Evolutionary conservation across 768 basidiomycete genomes (phyloP).

Genomic region (Coprinopsis sp.): DNA sequence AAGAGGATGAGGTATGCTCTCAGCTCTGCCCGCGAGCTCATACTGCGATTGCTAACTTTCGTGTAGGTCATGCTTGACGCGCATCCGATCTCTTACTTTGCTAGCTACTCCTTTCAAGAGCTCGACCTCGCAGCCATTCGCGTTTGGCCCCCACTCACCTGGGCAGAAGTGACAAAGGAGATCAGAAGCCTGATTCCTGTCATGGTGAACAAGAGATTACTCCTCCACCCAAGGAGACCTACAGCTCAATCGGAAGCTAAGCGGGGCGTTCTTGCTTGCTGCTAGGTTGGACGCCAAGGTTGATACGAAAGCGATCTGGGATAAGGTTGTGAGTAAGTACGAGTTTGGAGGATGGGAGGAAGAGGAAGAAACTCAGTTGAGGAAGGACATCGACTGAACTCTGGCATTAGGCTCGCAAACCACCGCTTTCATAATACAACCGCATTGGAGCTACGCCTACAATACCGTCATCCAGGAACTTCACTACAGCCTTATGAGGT

Average conservation of each 20-base stretch:
- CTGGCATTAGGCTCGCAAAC: no score
- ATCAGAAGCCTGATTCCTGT: slow-evolving; percentile 84
- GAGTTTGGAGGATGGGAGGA: slow-evolving; percentile 17
- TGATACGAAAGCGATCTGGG: slow-evolving; percentile 74
- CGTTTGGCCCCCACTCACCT: slow-evolving; percentile 67
- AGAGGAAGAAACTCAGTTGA: neutral
- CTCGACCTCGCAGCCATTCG: slow-evolving; percentile 62
- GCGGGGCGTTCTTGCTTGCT: slow-evolving; percentile 77
- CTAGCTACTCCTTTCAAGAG: slow-evolving; percentile 82
- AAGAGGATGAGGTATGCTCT: slow-evolving; percentile 69
- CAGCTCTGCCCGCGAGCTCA: neutral
- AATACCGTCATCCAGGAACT: no score
- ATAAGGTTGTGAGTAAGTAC: slow-evolving; percentile 50
- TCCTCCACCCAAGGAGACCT: slow-evolving; percentile 92
- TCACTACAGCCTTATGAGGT: no score
- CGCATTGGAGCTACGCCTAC: no score
- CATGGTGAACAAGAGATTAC: slow-evolving; percentile 89
- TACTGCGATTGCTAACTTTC: neutral
- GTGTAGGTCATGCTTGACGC: slow-evolving; percentile 77
- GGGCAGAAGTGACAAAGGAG: slow-evolving; percentile 68
- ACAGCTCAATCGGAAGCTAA: slow-evolving; percentile 91
- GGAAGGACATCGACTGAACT: neutral
- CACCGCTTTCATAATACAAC: no score
- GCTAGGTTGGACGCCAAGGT: slow-evolving; percentile 70
- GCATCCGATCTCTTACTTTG: slow-evolving; percentile 79